Evolutionary conservation across 2,329 filamentous ascomycete genomes (phyloP).

Genomic region (Cladosporium sp.): DNA sequence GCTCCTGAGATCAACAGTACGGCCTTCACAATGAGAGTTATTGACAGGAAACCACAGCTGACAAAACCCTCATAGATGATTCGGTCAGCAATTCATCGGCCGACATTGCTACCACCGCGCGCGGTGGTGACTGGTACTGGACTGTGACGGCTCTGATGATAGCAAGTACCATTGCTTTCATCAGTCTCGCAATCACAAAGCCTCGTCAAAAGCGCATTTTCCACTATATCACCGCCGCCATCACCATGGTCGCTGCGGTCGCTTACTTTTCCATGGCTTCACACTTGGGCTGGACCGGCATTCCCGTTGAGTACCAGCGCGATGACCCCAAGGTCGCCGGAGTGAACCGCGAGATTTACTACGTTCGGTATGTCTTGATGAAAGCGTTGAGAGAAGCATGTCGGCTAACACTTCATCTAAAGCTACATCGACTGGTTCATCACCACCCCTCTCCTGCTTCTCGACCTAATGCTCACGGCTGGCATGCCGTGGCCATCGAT

Average conservation of each 20-base stretch:
- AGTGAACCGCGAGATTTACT: constrained; percentile 59
- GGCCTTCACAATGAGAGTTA: constrained; percentile 1
- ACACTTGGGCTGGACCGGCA: constrained; percentile 59
- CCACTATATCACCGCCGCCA: constrained; percentile 58
- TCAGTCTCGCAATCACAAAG: constrained; percentile 50
- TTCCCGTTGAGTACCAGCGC: constrained; percentile 56
- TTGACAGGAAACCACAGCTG: background rate
- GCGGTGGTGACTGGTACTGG: constrained; percentile 59
- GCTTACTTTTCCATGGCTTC: constrained; percentile 65
- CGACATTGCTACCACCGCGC: constrained; percentile 55
- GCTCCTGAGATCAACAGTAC: constrained; percentile 43
- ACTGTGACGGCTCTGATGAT: constrained; percentile 58
- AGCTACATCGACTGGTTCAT: constrained; percentile 36
- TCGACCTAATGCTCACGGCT: constrained; percentile 59
- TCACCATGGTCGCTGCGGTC: constrained; percentile 56
- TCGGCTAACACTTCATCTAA: background rate
- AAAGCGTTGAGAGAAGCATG: too few species aligned
- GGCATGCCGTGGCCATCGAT: constrained; percentile 62
- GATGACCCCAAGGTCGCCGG: constrained; percentile 43
- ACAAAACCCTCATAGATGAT: constrained; percentile 28
- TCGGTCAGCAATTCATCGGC: constrained; percentile 41
- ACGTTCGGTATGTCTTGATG: constrained; percentile 63
- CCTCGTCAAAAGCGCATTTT: constrained; percentile 55
- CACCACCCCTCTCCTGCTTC: constrained; percentile 60
- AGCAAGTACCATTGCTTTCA: constrained; percentile 48